phyloP scores from a whole-genome alignment of 176 grass and related monocot genomes.

The Eleusine coracana region DNA sequence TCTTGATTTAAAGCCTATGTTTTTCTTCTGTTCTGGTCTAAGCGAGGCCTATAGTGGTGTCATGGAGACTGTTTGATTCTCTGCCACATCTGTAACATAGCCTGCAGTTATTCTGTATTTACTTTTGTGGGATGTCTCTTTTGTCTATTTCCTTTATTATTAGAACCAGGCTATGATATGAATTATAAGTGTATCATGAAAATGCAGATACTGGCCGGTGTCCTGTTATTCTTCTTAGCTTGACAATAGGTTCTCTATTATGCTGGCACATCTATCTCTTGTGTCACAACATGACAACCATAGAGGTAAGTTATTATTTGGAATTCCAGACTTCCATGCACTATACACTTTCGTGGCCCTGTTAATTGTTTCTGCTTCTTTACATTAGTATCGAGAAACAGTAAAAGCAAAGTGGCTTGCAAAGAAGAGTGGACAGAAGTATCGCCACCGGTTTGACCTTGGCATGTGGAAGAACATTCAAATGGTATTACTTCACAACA shows the following conservation, averaged over 20 bases:
- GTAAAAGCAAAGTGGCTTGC: conserved; percentile 91
- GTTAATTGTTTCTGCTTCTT: conserved; percentile 21
- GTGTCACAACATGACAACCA: conserved; percentile 89
- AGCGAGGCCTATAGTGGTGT: background rate
- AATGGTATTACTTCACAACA: conserved; percentile 50
- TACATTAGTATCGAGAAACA: conserved; percentile 60
- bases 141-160: background rate
- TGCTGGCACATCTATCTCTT: conserved; percentile 95
- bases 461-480: conserved; percentile 76
- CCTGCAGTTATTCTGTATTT: background rate
- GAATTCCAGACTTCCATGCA: conserved; percentile 6
- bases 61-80: background rate
- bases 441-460: conserved; percentile 81
- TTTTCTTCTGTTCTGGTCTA: conserved; percentile 19
- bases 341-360: conserved; percentile 10
- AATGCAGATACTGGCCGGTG: conserved; percentile 66
- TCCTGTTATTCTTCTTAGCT: conserved; percentile 61
- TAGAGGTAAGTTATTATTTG: conserved; percentile 63
- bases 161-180: conserved; percentile 5
- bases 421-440: conserved; percentile 86
- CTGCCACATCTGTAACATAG: background rate
- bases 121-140: conserved; percentile 6
- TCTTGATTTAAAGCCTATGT: background rate
- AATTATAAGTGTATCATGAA: background rate
- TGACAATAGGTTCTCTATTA: conserved; percentile 76